These are phyloP conservation scores for Neurospora cerealis DNA, from an alignment of 495 filamentous ascomycete species.

Conservation along the genomic window DNA sequence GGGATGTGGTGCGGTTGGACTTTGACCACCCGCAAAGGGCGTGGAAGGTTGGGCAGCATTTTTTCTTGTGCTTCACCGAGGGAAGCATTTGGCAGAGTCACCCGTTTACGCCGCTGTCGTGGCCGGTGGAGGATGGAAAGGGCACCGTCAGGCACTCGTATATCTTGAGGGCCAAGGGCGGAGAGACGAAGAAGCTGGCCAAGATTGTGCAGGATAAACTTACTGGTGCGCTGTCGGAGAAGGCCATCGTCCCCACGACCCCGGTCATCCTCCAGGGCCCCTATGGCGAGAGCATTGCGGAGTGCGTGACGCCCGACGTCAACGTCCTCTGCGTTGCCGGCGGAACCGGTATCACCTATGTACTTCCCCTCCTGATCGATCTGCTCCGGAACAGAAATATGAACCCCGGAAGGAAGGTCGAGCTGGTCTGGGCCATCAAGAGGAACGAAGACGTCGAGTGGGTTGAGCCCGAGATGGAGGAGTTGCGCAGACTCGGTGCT, in stretches of 20 bases:
- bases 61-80: slow-evolving; percentile 51
- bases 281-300: slow-evolving; percentile 44
- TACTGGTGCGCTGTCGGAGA: slow-evolving; percentile 13
- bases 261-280: slow-evolving; percentile 47
- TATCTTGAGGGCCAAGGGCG: slow-evolving; percentile 48
- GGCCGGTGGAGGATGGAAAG: slow-evolving; percentile 27
- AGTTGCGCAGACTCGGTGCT: slow-evolving; percentile 28
- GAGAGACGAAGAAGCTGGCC: slow-evolving; percentile 48
- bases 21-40: slow-evolving; percentile 44
- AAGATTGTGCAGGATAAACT: slow-evolving; percentile 26
- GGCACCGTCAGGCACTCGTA: slow-evolving; percentile 45
- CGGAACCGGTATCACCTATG: slow-evolving; percentile 55
- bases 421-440: slow-evolving; percentile 54
- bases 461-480: slow-evolving; percentile 45
- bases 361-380: slow-evolving; percentile 44
- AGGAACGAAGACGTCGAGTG: slow-evolving; percentile 43
- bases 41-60: slow-evolving; percentile 57
- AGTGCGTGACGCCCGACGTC: slow-evolving; percentile 26
- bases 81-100: slow-evolving; percentile 57
- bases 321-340: slow-evolving; percentile 55
- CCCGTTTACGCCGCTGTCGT: slow-evolving; percentile 51
- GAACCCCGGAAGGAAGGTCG: slow-evolving; percentile 28
- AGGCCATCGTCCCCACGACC: slow-evolving; percentile 17
- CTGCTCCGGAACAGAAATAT: slow-evolving; percentile 24
- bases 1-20: slow-evolving; percentile 46